Base-by-base conservation (phyloP, 2,329 filamentous ascomycete species). In the Zelopaecilomyces penicillatus region DNA sequence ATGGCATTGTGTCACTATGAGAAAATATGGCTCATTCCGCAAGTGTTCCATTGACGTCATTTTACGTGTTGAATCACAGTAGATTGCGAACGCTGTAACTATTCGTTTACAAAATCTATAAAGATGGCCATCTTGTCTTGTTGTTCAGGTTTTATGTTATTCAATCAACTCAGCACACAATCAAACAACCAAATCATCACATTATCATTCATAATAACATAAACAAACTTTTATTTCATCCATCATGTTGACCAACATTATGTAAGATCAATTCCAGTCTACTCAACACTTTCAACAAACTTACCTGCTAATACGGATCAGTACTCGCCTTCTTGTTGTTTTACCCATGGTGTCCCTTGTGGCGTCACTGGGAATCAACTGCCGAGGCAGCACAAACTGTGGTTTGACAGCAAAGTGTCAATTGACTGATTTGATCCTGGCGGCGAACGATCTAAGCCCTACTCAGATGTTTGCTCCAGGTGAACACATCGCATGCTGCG, bases 401-500 rank as follows among this genome's bases (percentile, higher is more conserved):
- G n/a, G n/a, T n/a, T n/a, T n/a, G 1, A 46, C 44, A 29, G 35
- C 44, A 30, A 34, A 43, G 33, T 46, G 44, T 27, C 43, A 41
- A 35, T 37, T 46, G 7, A 7, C 44, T 9, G 44, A 46, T 29
- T n/a, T 46, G 11, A 46, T 46, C 40, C 42, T 46, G 44, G 40
- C 43, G 19, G 44, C 43, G 40, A 46, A 41, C 30, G 40, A 46
- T 12, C 39, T 38, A 30, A 40, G 43, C 8, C 30, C 33, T 6
- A 46, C 40, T 35, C 27, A 12, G 34, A 38, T 41, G 1, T 46
- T 38, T 33, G 39, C 32, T 26, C 44, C 44, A 3, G 44, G 44
- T 3, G 33, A 46, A 31, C 44, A 46, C 41, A 46, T 46, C 35
- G 44, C 40, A n/a, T 42, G 44, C 26, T 46, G 44, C 10, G 44